A percentile compares a stretch with the other conserved stretches of the same genome.
Evolutionary conservation across 495 filamentous ascomycete species (phyloP).

Genomic region (Astrothelium subdiscretum): DNA sequence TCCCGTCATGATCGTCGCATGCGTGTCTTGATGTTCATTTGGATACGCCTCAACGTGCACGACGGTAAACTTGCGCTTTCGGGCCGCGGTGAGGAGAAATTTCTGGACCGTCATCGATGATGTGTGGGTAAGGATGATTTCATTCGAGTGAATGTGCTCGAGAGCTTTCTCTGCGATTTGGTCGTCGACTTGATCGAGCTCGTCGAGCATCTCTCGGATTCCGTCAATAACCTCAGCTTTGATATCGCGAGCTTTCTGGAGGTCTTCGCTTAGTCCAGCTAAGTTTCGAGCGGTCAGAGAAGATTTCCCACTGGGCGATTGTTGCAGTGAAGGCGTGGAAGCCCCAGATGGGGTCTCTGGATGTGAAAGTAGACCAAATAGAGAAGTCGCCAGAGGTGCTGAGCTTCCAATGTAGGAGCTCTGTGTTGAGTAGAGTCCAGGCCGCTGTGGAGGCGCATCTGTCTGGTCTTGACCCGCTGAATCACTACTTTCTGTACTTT

Average conservation of each 20-base stretch:
- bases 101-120: conserved; percentile 73
- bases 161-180: conserved; percentile 77
- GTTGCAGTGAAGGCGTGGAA: neutral
- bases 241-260: conserved; percentile 36
- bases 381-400: neutral
- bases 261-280: conserved; percentile 15
- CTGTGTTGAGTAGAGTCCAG: conserved; percentile 40
- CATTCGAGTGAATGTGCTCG: conserved; percentile 81
- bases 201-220: conserved; percentile 84
- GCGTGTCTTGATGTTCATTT: conserved; percentile 51
- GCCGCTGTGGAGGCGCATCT: conserved; percentile 31
- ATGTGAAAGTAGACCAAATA: neutral
- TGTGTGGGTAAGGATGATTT: conserved; percentile 75
- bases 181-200: conserved; percentile 76
- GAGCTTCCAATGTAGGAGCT: conserved; percentile 33
- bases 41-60: conserved; percentile 64
- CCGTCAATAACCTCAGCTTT: conserved; percentile 82
- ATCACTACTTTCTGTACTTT: conserved; percentile 9
- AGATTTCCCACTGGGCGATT: neutral
- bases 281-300: conserved; percentile 13
- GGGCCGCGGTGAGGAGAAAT: conserved; percentile 72
- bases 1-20: conserved; percentile 45
- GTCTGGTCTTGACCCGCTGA: conserved; percentile 7
- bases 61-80: conserved; percentile 78
- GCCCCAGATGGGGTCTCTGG: neutral